phyloP scores from a whole-genome alignment of 345 rosid species.

The Gossypium bickii region DNA sequence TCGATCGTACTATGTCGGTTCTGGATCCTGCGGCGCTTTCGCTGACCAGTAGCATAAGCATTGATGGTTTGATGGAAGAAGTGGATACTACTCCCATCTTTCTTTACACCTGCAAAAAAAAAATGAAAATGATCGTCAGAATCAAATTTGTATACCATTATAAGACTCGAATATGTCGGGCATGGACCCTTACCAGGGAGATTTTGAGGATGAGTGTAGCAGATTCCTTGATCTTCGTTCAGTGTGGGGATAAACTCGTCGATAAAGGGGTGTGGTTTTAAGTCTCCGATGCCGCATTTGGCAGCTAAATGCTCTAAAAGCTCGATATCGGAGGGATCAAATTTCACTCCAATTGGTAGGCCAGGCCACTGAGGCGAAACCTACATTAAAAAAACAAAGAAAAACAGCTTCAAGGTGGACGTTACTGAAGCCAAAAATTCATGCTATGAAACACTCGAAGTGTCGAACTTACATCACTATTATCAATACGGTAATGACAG shows the following conservation, averaged over 20 bases:
- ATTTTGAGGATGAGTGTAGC: constrained; percentile 83
- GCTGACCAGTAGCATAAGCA: constrained; percentile 84
- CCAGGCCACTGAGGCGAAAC: constrained; percentile 73
- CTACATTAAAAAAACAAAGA: constrained; percentile 32
- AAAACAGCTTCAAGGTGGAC: neutral
- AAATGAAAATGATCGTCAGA: neutral
- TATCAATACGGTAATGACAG: constrained; percentile 60
- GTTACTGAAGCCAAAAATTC: neutral
- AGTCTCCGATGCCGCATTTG: constrained; percentile 59
- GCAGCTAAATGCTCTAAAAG: constrained; percentile 68
- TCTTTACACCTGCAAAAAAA: constrained; percentile 56
- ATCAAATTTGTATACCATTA: neutral
- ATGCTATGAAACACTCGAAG: neutral
- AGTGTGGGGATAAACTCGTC: constrained; percentile 72
- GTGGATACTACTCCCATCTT: constrained; percentile 73
- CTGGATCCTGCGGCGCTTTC: constrained; percentile 82
- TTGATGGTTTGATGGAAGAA: constrained; percentile 72
- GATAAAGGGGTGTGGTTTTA: constrained; percentile 45
- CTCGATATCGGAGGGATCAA: constrained; percentile 82
- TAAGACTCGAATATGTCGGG: no score
- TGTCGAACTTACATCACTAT: constrained; percentile 64
- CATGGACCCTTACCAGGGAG: constrained; percentile 59
- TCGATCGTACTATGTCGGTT: constrained; percentile 29
- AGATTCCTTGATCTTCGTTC: constrained; percentile 66
- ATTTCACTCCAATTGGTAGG: constrained; percentile 85